A percentile compares a stretch with the other conserved stretches of the same genome.
Conservation (phyloP, 129 eudicot genomes). For the Kitagawia praeruptora region DNA sequence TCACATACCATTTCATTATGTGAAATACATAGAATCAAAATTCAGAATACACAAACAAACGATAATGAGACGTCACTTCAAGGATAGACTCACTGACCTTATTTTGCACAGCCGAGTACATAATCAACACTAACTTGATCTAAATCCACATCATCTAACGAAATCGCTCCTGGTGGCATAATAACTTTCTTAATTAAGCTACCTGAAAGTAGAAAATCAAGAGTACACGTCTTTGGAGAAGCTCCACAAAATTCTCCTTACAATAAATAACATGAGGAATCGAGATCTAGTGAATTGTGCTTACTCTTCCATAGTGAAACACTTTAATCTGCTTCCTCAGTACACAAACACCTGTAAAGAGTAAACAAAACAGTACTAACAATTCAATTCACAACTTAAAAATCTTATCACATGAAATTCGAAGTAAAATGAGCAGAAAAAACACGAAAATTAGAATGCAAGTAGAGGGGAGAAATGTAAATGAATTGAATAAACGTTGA, state of each 20-base stretch:
- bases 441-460: neutral
- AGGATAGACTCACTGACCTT: no score
- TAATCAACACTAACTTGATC: no score
- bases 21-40: no score
- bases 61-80: no score
- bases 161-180: no score
- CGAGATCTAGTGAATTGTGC: constrained; percentile 7
- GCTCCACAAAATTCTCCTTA: constrained; percentile 72
- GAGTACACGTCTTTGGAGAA: constrained; percentile 68
- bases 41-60: no score
- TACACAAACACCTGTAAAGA: neutral
- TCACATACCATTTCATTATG: no score
- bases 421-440: neutral
- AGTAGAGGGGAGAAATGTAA: neutral
- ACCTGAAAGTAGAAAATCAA: no score
- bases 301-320: constrained; percentile 29
- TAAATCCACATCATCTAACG: no score
- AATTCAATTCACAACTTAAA: neutral
- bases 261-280: neutral
- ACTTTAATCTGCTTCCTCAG: neutral
- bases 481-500: neutral
- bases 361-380: neutral
- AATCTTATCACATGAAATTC: neutral
- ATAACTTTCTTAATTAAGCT: no score
- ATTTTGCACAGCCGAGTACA: no score